A percentile compares a stretch with the other conserved stretches of the same genome.
These are phyloP conservation scores for Solanum chmielewskii DNA, from an alignment of 257 asterid genomes.

Conservation along the genomic window DNA sequence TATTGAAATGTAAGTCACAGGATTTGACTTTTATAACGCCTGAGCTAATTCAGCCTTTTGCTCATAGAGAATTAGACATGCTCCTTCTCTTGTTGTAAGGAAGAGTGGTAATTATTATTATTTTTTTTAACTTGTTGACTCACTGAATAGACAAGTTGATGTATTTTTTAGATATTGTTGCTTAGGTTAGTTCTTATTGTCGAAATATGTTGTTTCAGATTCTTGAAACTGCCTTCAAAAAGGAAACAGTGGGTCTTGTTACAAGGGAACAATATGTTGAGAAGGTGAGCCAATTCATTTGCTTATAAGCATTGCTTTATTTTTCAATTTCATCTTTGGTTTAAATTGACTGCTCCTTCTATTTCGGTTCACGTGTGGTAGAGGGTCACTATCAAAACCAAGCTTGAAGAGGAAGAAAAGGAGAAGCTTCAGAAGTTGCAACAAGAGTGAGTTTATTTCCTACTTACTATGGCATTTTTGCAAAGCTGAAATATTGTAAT, in stretches of 20 bases:
- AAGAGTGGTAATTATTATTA: not conserved
- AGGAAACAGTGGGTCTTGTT: conserved; percentile 98
- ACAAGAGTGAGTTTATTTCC: conserved; percentile 62
- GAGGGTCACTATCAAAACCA: conserved; percentile 88
- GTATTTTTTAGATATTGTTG: not conserved
- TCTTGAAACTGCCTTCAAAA: conserved; percentile 95
- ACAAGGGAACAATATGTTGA: conserved; percentile 94
- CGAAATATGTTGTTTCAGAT: conserved; percentile 23
- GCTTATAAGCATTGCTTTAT: not conserved
- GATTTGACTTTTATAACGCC: not conserved
- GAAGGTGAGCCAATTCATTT: conserved; percentile 37
- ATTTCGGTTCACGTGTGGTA: conserved; percentile 10
- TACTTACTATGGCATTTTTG: not conserved
- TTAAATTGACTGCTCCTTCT: not conserved
- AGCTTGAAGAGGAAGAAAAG: conserved; percentile 96
- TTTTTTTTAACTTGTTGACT: not conserved
- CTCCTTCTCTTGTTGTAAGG: not conserved
- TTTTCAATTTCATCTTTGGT: not conserved
- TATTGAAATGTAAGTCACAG: not conserved
- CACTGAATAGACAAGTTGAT: not conserved
- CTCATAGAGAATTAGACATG: not conserved
- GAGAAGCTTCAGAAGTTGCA: conserved; percentile 93
- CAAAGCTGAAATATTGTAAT: not conserved
- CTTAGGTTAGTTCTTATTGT: not conserved
- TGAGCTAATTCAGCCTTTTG: not conserved